Base-by-base conservation (phyloP, 805 yeast species). In the Barnettozyma pratensis region DNA sequence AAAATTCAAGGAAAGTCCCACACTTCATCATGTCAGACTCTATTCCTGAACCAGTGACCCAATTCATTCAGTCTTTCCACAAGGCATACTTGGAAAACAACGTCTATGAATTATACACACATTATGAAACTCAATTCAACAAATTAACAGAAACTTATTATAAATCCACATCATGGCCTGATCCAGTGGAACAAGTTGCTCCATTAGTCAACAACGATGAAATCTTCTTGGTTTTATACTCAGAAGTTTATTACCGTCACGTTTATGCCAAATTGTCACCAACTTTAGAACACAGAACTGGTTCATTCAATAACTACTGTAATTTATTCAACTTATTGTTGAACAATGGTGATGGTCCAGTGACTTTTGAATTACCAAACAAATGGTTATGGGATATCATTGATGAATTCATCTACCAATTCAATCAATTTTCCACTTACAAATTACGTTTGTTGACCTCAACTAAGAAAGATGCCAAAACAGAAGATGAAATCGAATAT, bases 331-430 rank as follows among this genome's bases (percentile, higher is more conserved):
- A 74, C 59, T 57, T 68, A 51, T 64, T 75, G 43, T 64, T 75
- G 51, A 73, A 72, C 61, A 63, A 68, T 40, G 70, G 68, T 47
- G 68, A 64, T 29, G 72, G 73, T 7, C 76, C 78, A 34, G 69
- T 67, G 9, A 68, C 69, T 36, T 66, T 75, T 50, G 79, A 74
- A 55, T 59, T 75, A 42, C 79, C 79, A 43, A 65, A 65, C 51
- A 68, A 69, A 53, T 75, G 79, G 79, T 63, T 72, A 27, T 75
- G 79, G 79, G 79, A 75, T 47, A 73, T 75, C 50, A 66, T 75
- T 50, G 79, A 75, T 53, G 79, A 75, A 60, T 75, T 75, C 59
- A 74, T 75, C 58, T 75, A 75, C 55, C 79, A 75, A 61, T 75
- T 70, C 65, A 73, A 73, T 57, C 66, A 69, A 54, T 75, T 72